phyloP scores from a whole-genome alignment of 2,329 filamentous ascomycete genomes.

The Fusarium sp. region DNA sequence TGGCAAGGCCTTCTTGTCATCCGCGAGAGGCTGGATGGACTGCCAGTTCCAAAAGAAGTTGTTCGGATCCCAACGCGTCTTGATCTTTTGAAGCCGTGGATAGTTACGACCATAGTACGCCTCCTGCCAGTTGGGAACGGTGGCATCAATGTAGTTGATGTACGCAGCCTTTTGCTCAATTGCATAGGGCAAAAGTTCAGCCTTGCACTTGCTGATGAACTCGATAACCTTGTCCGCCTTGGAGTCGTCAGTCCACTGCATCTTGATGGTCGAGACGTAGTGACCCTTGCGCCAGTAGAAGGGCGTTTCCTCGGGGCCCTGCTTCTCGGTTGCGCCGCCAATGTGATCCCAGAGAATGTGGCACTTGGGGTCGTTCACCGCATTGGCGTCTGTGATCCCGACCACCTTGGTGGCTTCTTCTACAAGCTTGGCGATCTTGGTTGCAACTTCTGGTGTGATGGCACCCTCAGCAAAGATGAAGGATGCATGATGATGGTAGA shows the following conservation, averaged over 20 bases:
- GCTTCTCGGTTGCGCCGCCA: neutral
- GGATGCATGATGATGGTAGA: conserved; percentile 7
- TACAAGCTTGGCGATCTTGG: neutral
- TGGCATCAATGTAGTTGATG: neutral
- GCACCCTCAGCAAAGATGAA: conserved; percentile 11
- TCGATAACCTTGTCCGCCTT: neutral
- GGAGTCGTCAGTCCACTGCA: neutral
- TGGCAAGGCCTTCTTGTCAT: neutral
- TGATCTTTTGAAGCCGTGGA: neutral
- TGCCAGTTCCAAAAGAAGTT: neutral
- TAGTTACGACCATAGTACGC: neutral
- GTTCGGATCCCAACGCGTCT: neutral
- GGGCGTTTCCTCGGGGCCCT: neutral
- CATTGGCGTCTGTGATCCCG: conserved; percentile 1
- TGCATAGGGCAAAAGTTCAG: neutral
- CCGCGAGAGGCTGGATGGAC: neutral
- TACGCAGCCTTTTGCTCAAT: neutral
- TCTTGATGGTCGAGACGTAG: neutral
- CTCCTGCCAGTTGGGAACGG: neutral
- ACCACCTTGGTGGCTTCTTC: neutral
- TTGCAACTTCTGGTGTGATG: conserved; percentile 5
- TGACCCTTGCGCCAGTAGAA: conserved; percentile 3
- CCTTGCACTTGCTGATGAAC: neutral
- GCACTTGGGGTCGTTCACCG: neutral
- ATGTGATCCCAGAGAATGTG: conserved; percentile 14